Base-by-base conservation (phyloP, 495 filamentous ascomycete genomes). In the Penicillium verhagenii region DNA sequence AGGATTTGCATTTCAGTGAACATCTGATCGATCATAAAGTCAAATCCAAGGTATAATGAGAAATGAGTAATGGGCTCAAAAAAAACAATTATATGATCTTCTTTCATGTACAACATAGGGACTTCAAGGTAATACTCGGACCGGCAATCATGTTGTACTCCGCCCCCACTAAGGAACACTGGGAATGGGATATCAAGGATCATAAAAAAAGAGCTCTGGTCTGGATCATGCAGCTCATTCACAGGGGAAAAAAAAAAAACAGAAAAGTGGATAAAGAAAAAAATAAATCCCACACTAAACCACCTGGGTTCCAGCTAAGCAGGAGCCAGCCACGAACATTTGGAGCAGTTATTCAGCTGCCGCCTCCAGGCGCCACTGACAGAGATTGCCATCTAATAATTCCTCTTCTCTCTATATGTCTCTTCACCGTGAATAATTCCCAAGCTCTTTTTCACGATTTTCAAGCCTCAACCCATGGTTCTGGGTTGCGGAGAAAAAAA, bases 351-450 rank as follows among this genome's bases (percentile, higher is more conserved):
- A n/a, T n/a, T 73, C 70, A 73, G 70, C 70, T 73, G 64, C 50
- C 51, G 50, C 54, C 55, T 26, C 40, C 54, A 57, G 52, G 63
- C 70, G 70, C 70, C 70, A 73, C 70, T 52, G 25, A 25, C 43
- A 52, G 52, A 35, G 33, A 35, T 31, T 35, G 16, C 33, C 26
- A 28, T 28, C 26, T 28, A n/a, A n/a, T n/a, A n/a, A n/a, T n/a
- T n/a, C n/a, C n/a, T n/a, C n/a, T n/a, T n/a, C n/a, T n/a, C n/a
- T n/a, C n/a, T n/a, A n/a, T n/a, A n/a, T n/a, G n/a, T n/a, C n/a
- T n/a, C n/a, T n/a, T n/a, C n/a, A n/a, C n/a, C n/a, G n/a, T n/a
- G n/a, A n/a, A n/a, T n/a, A n/a, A n/a, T n/a, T n/a, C n/a, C n/a
- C n/a, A n/a, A n/a, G n/a, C n/a, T n/a, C n/a, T n/a, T n/a, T n/a